These are phyloP conservation scores for Nitzschia sp. DNA, from an alignment of 108 stramenopile species.

Conservation along the genomic window DNA sequence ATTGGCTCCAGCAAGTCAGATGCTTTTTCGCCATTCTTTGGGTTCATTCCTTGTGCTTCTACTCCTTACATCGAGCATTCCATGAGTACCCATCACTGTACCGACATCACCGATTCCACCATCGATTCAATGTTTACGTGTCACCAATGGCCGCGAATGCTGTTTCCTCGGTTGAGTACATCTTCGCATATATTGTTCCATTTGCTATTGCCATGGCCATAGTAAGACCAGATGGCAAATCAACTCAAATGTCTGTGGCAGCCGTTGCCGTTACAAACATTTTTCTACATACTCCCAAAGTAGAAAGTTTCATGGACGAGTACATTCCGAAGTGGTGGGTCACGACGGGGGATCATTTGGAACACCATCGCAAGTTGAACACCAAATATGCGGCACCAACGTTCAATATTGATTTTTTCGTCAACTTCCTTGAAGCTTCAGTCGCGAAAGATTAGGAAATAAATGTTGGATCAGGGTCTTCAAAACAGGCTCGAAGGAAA, in stretches of 20 bases:
- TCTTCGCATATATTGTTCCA: constrained; percentile 56
- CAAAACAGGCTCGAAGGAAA: too few species aligned
- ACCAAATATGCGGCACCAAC: constrained; percentile 57
- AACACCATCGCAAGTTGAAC: constrained; percentile 53
- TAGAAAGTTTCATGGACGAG: constrained; percentile 31
- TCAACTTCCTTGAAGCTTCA: neutral
- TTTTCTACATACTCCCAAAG: constrained; percentile 53
- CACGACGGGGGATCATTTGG: constrained; percentile 50
- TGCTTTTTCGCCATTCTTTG: constrained; percentile 20
- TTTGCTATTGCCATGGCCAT: constrained; percentile 39
- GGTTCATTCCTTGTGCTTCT: constrained; percentile 22
- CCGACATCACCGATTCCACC: constrained; percentile 34
- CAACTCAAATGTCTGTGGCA: constrained; percentile 23
- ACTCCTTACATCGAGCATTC: constrained; percentile 16
- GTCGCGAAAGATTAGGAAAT: neutral
- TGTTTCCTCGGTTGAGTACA: constrained; percentile 34
- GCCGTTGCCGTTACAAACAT: constrained; percentile 45
- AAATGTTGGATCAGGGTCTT: neutral
- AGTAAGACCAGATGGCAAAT: constrained; percentile 29
- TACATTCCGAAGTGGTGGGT: constrained; percentile 38
- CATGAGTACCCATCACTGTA: constrained; percentile 25
- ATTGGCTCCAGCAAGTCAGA: neutral
- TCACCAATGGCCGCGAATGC: constrained; percentile 43
- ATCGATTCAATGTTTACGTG: constrained; percentile 36
- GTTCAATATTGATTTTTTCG: constrained; percentile 42